These are phyloP conservation scores for Puya raimondii DNA, from an alignment of 176 grass and related monocot species.

Conservation along the genomic window DNA sequence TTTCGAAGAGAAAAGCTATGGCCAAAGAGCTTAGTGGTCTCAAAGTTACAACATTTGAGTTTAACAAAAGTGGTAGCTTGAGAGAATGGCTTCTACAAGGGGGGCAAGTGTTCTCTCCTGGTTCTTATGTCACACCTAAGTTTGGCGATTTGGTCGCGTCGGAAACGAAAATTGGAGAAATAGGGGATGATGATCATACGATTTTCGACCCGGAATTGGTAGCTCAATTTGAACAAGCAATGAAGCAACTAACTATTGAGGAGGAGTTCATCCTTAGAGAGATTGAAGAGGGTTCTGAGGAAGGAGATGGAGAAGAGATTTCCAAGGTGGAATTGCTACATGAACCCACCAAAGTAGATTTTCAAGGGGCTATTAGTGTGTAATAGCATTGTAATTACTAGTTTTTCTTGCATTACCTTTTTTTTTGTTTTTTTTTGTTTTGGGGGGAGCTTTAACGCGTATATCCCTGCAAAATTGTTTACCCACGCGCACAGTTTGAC, in stretches of 20 bases:
- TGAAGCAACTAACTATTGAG: slow-evolving; percentile 53
- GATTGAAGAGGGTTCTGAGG: slow-evolving; percentile 37
- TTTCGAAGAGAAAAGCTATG: slow-evolving; percentile 32
- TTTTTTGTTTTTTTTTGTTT: neutral
- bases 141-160: slow-evolving; percentile 24
- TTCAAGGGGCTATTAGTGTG: neutral
- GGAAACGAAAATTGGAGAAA: neutral
- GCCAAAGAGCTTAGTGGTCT: slow-evolving; percentile 44
- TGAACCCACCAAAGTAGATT: neutral
- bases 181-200: neutral
- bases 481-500: too few species aligned
- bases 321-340: neutral
- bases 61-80: slow-evolving; percentile 60
- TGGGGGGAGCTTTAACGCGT: neutral
- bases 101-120: slow-evolving; percentile 59
- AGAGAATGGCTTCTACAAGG: slow-evolving; percentile 66
- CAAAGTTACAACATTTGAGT: slow-evolving; percentile 51
- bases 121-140: slow-evolving; percentile 58
- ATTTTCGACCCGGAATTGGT: slow-evolving; percentile 70
- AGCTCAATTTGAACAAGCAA: slow-evolving; percentile 49
- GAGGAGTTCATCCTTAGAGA: slow-evolving; percentile 48
- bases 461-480: too few species aligned
- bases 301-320: slow-evolving; percentile 13
- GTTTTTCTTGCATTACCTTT: neutral
- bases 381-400: neutral